Evolutionary conservation across 306 rosid genomes (phyloP).

Genomic region (Dalbergia oliveri): DNA sequence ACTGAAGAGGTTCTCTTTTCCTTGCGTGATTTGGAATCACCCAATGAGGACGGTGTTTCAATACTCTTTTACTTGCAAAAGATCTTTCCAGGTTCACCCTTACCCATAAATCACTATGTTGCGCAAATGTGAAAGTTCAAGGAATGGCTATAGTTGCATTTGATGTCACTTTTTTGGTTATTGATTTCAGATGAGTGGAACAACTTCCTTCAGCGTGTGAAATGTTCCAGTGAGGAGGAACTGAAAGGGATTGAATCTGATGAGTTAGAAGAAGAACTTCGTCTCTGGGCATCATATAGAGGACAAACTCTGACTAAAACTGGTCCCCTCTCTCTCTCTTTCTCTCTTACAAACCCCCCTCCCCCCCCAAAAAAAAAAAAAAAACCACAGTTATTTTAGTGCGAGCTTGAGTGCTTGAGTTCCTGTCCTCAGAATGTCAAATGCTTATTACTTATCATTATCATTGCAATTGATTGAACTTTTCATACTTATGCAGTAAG

Average conservation of each 20-base stretch:
- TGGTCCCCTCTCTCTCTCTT: slow-evolving; percentile 53
- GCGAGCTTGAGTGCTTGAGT: slow-evolving; percentile 1
- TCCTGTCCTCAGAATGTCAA: slow-evolving; percentile 9
- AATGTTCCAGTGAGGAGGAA: slow-evolving; percentile 68
- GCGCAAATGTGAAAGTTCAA: slow-evolving; percentile 19
- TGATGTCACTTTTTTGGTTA: not conserved
- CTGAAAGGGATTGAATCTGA: slow-evolving; percentile 69
- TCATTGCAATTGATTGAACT: slow-evolving; percentile 40
- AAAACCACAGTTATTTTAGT: not conserved
- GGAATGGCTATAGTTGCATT: slow-evolving; percentile 25
- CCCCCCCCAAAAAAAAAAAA: no score
- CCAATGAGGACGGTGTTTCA: slow-evolving; percentile 95
- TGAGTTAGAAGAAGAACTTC: slow-evolving; percentile 84
- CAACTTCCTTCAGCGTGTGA: slow-evolving; percentile 84
- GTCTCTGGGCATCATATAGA: slow-evolving; percentile 96
- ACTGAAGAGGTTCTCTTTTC: slow-evolving; percentile 97
- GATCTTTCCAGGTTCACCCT: slow-evolving; percentile 83
- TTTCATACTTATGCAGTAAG: slow-evolving; percentile 64
- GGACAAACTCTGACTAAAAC: slow-evolving; percentile 98
- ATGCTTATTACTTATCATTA: slow-evolving; percentile 18
- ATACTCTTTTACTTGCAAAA: slow-evolving; percentile 94
- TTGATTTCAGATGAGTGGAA: slow-evolving; percentile 85
- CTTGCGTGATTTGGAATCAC: slow-evolving; percentile 69
- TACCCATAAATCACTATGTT: slow-evolving; percentile 24
- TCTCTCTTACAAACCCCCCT: not conserved